Evolutionary conservation across 495 filamentous ascomycete species (phyloP), one percentile per base, ranked within the genome.

Genomic region (Daldinia concentrica): DNA sequence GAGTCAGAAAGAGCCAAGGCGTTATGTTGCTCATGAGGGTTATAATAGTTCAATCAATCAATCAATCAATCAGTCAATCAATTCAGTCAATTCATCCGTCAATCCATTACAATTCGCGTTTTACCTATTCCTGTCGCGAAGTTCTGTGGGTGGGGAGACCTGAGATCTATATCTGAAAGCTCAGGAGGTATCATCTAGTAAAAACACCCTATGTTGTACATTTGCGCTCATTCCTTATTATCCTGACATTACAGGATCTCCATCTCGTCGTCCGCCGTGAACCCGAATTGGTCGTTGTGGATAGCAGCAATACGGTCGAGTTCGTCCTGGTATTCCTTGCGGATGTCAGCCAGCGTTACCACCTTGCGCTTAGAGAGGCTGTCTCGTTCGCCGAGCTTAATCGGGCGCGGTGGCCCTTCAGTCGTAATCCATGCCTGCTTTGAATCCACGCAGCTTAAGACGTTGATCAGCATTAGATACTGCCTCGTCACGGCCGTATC

Each of bases 401-500:
- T 79, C 48, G 60, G 68, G 37, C 58, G 68, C 1, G 71, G 24
- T 26, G 71, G 56, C 24, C 80, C 76, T 52, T 87, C 86, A 43
- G 81, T 81, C 8, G 88, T 78, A 57, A 90, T 84, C 83, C 87
- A 98, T 0, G 91, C 92, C 76, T 97, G 90, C 70, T 91, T 89
- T 68, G 89, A 82, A 37, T 90, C 86, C n/a, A 97, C 93, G 65
- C 92, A 95, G 55, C 88, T 89, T 69, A 99, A 81, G 4, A 92
- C 87, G 76, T 99, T 98, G 81, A 98, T 94, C 39, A 98, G 83
- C 62, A 90, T 86, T 9, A 98, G 77, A 66, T 97, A 95, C 70
- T 90, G 89, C 79, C 82, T 87, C 66, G 82, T 88, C 66, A 88
- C 85, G n/a, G 82, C 83, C 15, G 87, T 85, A 58, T 86, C 84